A percentile compares a stretch with the other conserved stretches of the same genome.
phyloP scores from a whole-genome alignment of 2,329 filamentous ascomycete genomes.

The Fusarium tanahbumbuense region DNA sequence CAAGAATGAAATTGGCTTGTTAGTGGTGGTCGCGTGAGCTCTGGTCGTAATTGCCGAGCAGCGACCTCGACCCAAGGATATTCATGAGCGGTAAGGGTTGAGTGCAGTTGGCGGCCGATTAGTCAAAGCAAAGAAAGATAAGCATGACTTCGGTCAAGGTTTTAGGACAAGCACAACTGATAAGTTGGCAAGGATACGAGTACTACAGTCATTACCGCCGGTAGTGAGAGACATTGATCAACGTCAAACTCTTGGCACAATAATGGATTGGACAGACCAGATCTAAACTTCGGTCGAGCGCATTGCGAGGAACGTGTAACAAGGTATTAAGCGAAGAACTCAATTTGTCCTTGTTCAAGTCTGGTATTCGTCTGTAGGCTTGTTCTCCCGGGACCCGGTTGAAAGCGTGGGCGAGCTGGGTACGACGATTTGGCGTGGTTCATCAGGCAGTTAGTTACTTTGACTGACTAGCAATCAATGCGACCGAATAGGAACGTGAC shows the following conservation, averaged over 20 bases:
- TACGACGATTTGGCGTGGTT: constrained; percentile 8
- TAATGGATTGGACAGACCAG: neutral
- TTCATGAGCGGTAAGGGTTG: constrained; percentile 26
- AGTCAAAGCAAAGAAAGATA: constrained; percentile 28
- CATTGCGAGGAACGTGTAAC: constrained; percentile 2
- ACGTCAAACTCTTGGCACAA: constrained; percentile 11
- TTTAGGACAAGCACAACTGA: constrained; percentile 22
- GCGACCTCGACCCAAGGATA: constrained; percentile 12
- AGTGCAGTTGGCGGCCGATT: constrained; percentile 15
- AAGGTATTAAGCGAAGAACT: neutral
- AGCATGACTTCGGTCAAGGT: constrained; percentile 38
- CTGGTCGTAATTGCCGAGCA: constrained; percentile 16
- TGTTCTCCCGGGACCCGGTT: constrained; percentile 4
- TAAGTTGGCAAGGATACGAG: constrained; percentile 8
- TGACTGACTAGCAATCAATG: constrained; percentile 16
- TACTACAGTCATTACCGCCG: constrained; percentile 9
- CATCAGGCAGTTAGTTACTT: constrained; percentile 19
- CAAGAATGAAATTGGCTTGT: constrained; percentile 18
- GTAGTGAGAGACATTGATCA: constrained; percentile 20
- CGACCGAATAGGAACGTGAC: constrained; percentile 1
- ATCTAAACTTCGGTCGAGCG: neutral
- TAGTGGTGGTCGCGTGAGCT: constrained; percentile 34
- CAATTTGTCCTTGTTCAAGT: neutral
- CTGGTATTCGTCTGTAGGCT: neutral
- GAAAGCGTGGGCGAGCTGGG: neutral